Base-by-base conservation (phyloP, 352 stramenopile species). In the Plasmopara halstedii region DNA sequence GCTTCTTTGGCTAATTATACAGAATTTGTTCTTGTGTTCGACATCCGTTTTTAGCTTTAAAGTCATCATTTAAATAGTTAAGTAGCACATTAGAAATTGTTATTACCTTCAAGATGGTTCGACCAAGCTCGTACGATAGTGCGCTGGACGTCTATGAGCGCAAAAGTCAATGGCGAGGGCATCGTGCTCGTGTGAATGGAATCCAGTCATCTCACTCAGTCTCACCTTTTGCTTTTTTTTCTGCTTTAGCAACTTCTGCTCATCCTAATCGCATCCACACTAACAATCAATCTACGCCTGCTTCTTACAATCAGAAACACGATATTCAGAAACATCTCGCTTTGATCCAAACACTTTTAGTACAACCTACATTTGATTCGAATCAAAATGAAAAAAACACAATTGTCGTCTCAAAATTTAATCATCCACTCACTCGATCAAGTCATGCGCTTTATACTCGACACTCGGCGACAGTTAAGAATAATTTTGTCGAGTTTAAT, bases 331-430 rank as follows among this genome's bases (percentile, higher is more conserved):
- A 29, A 10, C 25, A 29, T 37, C 58, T 85, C 22, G 48, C 72
- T 21, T 45, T 83, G 17, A 77, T 85, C 46, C 70, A 73, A 50
- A 79, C 69, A 34, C 66, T 83, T 31, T 85, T 19, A 29, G 1
- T 29, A 10, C 25, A 10, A 29, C 25, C 25, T 29, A 10, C 25
- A 2, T 10, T 29, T 29, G 7, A 11, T 4, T 10, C 7, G 6
- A 2, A 29, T 29, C 6, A 29, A 29, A 29, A 29, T 2, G 46
- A 53, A 15, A 48, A 14, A 34, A 71, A 69, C 31, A 44, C 50
- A 2, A 60, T 67, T 17, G 42, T 60, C 11, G 33, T 69, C 42
- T 10, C 58, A 58, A 65, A 14, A 56, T 70, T 13, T 6, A 11
- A 10, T 10, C 25, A 29, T 29, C 67, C 67, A 2, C 45, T 49